These are phyloP conservation scores for Pseudozyma tsukubaensis DNA, from an alignment of 1,284 basidiomycete species.

Conservation along the genomic window DNA sequence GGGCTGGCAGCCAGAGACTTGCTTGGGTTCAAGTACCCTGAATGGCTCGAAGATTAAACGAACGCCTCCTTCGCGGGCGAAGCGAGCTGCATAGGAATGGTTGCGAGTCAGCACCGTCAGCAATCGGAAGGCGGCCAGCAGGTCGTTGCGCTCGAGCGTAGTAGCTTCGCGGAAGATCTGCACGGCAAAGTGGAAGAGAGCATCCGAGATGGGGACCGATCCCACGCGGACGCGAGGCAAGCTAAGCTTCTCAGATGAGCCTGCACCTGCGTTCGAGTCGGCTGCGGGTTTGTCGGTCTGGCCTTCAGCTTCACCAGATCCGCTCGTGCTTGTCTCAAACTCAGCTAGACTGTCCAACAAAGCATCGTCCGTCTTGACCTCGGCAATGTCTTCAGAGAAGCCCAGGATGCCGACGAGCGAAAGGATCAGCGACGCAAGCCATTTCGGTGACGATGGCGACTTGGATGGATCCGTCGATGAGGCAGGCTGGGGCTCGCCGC, in stretches of 20 bases:
- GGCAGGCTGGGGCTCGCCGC: background rate
- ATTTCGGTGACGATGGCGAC: conserved; percentile 24
- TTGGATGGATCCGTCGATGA: background rate
- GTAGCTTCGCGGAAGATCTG: conserved; percentile 67
- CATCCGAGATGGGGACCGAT: conserved; percentile 59
- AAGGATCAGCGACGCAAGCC: conserved; percentile 47
- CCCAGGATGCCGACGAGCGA: conserved; percentile 73
- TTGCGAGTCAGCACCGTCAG: conserved; percentile 60
- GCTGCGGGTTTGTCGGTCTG: background rate
- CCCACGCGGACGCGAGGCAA: conserved; percentile 24
- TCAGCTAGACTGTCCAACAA: conserved; percentile 21
- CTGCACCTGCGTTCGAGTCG: background rate
- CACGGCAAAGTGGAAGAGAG: conserved; percentile 46
- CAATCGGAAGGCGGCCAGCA: conserved; percentile 61
- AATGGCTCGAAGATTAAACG: conserved; percentile 60
- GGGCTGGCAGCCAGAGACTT: conserved; percentile 75
- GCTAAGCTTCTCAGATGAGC: conserved; percentile 1
- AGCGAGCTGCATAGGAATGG: conserved; percentile 34
- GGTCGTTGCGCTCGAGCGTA: conserved; percentile 45
- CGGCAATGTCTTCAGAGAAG: conserved; percentile 78
- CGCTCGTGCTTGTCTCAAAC: background rate
- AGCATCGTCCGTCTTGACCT: conserved; percentile 71
- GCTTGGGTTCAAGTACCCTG: conserved; percentile 40
- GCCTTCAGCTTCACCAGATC: background rate
- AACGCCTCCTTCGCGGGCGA: conserved; percentile 53